These are phyloP conservation scores for Naganishia kalamii DNA, from an alignment of 768 basidiomycete genomes.

Conservation along the genomic window DNA sequence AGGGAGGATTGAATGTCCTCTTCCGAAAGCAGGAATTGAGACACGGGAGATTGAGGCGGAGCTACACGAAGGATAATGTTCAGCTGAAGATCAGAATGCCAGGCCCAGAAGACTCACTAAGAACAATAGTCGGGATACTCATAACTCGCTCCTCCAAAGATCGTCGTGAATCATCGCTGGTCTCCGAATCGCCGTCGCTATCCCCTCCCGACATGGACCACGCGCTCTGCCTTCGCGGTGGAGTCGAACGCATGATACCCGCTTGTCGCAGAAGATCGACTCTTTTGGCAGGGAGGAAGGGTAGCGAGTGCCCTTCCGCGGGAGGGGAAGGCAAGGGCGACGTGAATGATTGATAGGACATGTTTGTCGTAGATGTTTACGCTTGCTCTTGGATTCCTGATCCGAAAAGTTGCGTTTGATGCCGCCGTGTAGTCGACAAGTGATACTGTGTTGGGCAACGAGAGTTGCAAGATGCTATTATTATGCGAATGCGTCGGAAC, in stretches of 20 bases:
- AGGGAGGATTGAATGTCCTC: constrained; percentile 11
- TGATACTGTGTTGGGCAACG: too few relatives aligned
- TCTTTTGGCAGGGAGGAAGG: constrained; percentile 5
- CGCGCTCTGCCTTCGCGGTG: not conserved
- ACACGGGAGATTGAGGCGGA: constrained; percentile 1
- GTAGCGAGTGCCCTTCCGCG: not conserved
- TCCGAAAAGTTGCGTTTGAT: too few relatives aligned
- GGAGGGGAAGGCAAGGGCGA: constrained; percentile 3
- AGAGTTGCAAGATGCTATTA: too few relatives aligned
- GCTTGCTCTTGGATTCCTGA: constrained; percentile 2
- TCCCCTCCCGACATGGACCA: not conserved
- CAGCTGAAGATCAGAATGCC: not conserved
- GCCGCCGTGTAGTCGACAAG: too few relatives aligned
- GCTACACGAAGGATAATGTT: not conserved
- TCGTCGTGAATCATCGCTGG: not conserved
- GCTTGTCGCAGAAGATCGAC: not conserved
- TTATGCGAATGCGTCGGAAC: too few relatives aligned
- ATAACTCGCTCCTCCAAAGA: not conserved
- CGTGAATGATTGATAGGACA: constrained; percentile 4
- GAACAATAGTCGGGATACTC: constrained; percentile 12
- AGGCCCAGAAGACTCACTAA: not conserved
- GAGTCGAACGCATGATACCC: not conserved
- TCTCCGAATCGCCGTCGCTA: constrained; percentile 7
- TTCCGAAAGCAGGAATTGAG: constrained; percentile 7
- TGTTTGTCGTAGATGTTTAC: not conserved